Evolutionary conservation across 176 grass and related monocot genomes (phyloP).

Genomic region (Leersia perrieri): DNA sequence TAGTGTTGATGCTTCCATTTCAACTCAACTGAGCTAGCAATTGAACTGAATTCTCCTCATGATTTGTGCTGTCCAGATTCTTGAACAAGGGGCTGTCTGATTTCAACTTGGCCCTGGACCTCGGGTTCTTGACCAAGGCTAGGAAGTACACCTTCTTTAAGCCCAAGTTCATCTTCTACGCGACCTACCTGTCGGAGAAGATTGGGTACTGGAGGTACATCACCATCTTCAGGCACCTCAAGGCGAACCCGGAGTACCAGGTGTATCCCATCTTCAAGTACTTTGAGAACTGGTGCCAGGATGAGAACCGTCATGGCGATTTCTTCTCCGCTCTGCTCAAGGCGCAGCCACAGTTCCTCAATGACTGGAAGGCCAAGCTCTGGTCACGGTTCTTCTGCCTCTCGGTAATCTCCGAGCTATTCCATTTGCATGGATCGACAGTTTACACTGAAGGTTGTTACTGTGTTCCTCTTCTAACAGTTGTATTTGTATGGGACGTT

Average conservation of each 20-base stretch:
- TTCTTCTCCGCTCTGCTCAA: constrained; percentile 94
- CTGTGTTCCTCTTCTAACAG: background rate
- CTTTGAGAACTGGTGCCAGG: constrained; percentile 99
- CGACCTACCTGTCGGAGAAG: constrained; percentile 94
- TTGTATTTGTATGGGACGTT: background rate
- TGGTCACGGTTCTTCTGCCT: constrained; percentile 99
- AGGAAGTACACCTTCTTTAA: constrained; percentile 99
- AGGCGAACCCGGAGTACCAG: constrained; percentile 83
- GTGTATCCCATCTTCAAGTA: constrained; percentile 98
- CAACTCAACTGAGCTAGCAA: constrained; percentile 14
- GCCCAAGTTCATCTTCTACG: constrained; percentile 98
- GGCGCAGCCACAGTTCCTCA: constrained; percentile 93
- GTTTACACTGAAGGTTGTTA: background rate
- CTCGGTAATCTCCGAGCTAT: constrained; percentile 56
- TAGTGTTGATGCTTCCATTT: background rate
- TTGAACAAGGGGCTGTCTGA: constrained; percentile 97
- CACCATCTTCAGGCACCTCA: constrained; percentile 92
- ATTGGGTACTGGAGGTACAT: constrained; percentile 99
- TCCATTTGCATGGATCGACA: background rate
- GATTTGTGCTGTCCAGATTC: constrained; percentile 55
- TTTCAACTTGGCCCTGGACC: constrained; percentile 93
- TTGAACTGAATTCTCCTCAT: background rate
- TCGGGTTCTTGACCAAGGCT: constrained; percentile 96
- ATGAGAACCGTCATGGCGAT: constrained; percentile 91
- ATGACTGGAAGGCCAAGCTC: constrained; percentile 97